Base-by-base conservation (phyloP, 345 rosid genomes). In the Syzygium grande region DNA sequence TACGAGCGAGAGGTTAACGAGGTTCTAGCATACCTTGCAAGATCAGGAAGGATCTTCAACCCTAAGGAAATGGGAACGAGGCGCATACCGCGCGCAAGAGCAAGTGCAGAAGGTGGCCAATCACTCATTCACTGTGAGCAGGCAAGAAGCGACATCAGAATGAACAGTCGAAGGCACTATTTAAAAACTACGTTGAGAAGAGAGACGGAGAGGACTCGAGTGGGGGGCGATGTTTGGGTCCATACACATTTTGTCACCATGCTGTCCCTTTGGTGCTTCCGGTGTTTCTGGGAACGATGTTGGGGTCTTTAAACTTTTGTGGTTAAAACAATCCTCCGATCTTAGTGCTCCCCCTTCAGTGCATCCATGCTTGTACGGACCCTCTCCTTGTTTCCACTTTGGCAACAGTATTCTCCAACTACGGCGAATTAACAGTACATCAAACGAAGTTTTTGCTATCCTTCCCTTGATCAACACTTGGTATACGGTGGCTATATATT, bases 261-360 rank as follows among this genome's bases (percentile, higher is more conserved):
- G 85, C 56, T 52, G 56, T 84, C 52, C 55, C n/a, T 84, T 84
- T 52, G 52, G 68, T 46, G 68, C 52, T 73, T 90, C 91, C 93
- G 85, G 89, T 68, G 85, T 85, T 86, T 86, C 61, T 34, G 93
- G 92, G 89, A 86, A 73, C 22, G 73, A 2, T 43, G 84, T 86
- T 87, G 73, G 80, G 63, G 63, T 88, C 83, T 29, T 84, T 56
- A 43, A 6, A 46, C 5, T 29, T 79, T 46, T 11, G 56, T 22
- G 83, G 83, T 73, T 38, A 38, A 73, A 73, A 34, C 80, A 68
- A 68, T 68, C 80, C 13, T 17, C 80, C 80, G 23, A 0, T 17
- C 80, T 17, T 8, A 68, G 80, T 17, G 80, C 21, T 61, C 17
- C 86, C 86, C 38, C 46, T 51, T 84, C 29, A 34, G 10, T 11